Percentiles rank a stretch among this genome's conserved stretches.
phyloP scores from a whole-genome alignment of 495 filamentous ascomycete genomes.

The Mytilinidion resinicola region DNA sequence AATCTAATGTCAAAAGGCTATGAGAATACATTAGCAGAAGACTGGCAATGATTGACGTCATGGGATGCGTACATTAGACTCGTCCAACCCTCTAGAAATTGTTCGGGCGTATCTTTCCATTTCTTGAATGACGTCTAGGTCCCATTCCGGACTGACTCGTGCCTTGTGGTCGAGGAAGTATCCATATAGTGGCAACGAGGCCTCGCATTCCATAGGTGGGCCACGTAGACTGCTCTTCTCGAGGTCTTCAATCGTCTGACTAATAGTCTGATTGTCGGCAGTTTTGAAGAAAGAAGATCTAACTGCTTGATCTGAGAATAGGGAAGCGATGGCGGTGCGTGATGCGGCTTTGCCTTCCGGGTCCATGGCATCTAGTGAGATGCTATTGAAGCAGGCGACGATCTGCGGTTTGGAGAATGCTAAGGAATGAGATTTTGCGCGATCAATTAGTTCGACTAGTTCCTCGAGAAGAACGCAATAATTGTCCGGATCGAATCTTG shows the following conservation, averaged over 20 bases:
- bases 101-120: conserved; percentile 7
- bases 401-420: not conserved
- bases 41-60: not conserved
- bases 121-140: not conserved
- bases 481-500: not conserved
- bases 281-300: not conserved
- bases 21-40: not conserved
- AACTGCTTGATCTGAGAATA: not conserved
- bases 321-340: not conserved
- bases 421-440: not conserved
- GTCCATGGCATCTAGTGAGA: not conserved
- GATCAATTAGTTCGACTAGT: not conserved
- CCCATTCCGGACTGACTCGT: not conserved
- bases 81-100: conserved; percentile 6
- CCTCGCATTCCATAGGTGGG: conserved; percentile 16
- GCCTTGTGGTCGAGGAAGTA: conserved; percentile 16
- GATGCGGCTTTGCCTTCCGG: not conserved
- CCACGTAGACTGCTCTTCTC: conserved; percentile 8
- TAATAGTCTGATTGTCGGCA: not conserved
- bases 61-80: conserved; percentile 14
- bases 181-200: conserved; percentile 15
- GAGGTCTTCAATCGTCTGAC: conserved; percentile 5
- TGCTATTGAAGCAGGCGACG: not conserved
- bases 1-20: conserved; percentile 23
- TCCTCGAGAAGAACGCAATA: not conserved